Evolutionary conservation across 768 basidiomycete genomes (phyloP).

Genomic region (Suillus ampliporus): DNA sequence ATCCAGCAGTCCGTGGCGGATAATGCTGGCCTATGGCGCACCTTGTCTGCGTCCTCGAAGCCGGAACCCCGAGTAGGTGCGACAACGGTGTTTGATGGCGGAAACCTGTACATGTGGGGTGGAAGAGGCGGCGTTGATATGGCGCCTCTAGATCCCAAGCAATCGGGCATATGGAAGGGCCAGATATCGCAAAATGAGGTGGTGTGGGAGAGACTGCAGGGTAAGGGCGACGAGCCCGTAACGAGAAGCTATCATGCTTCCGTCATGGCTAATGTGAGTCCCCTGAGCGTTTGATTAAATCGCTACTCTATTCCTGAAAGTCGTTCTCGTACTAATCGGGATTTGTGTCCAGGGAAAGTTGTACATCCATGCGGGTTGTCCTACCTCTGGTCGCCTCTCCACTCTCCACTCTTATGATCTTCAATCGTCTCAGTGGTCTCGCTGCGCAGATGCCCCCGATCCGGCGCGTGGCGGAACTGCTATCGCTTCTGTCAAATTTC

Average conservation of each 20-base stretch:
- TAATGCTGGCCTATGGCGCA: constrained; percentile 21
- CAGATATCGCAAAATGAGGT: constrained; percentile 14
- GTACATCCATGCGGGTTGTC: constrained; percentile 50
- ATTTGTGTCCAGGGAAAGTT: constrained; percentile 31
- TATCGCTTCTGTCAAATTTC: constrained; percentile 34
- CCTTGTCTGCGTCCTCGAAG: constrained; percentile 27
- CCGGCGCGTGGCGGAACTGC: constrained; percentile 47
- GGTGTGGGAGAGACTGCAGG: constrained; percentile 37
- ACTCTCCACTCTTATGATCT: constrained; percentile 43
- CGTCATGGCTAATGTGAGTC: constrained; percentile 34
- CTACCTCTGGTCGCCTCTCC: constrained; percentile 39
- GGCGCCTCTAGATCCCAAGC: constrained; percentile 38
- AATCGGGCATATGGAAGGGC: constrained; percentile 39
- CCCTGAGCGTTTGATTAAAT: background rate
- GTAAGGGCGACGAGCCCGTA: constrained; percentile 38
- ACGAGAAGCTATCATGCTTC: constrained; percentile 44
- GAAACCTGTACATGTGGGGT: constrained; percentile 48
- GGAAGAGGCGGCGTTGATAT: constrained; percentile 49
- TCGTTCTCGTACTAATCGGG: background rate
- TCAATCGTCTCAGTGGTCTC: constrained; percentile 33
- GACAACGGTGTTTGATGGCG: constrained; percentile 23
- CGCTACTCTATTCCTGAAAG: background rate
- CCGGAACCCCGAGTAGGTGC: constrained; percentile 32
- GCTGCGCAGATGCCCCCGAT: constrained; percentile 42
- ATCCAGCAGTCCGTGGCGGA: constrained; percentile 5